Evolutionary conservation across 208 protist genomes (phyloP).

Genomic region (Acanthamoeba lenticulata): DNA sequence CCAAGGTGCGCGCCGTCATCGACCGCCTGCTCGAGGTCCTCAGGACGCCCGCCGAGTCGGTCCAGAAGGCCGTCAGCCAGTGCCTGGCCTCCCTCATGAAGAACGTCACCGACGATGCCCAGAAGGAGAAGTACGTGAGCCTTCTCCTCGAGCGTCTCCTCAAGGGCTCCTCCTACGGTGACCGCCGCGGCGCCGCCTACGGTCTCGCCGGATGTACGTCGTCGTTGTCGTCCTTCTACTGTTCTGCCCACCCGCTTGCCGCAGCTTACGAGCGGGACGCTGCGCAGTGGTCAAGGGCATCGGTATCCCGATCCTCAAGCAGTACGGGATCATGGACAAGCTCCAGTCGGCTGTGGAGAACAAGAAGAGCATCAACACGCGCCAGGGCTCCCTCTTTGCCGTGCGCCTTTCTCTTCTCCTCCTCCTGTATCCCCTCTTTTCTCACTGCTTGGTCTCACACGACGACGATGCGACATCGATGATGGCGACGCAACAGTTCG

Average conservation of each 20-base stretch:
- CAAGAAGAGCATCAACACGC: constrained; percentile 77
- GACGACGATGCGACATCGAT: too few relatives aligned
- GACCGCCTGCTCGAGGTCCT: constrained; percentile 83
- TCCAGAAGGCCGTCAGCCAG: constrained; percentile 85
- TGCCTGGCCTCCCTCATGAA: constrained; percentile 85
- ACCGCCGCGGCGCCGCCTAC: constrained; percentile 88
- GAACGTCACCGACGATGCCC: constrained; percentile 38
- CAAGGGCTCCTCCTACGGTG: constrained; percentile 74
- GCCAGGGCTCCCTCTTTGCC: constrained; percentile 86
- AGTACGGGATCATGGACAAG: constrained; percentile 81
- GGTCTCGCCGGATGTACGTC: constrained; percentile 84
- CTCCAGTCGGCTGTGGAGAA: constrained; percentile 82
- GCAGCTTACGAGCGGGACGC: background rate
- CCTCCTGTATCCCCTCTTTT: background rate
- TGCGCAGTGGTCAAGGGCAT: constrained; percentile 85
- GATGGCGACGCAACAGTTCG: too few relatives aligned
- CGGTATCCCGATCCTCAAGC: constrained; percentile 87
- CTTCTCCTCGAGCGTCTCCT: constrained; percentile 67
- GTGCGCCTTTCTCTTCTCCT: constrained; percentile 71
- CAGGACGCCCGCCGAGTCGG: constrained; percentile 85
- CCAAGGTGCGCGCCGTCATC: constrained; percentile 80
- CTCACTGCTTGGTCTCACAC: background rate
- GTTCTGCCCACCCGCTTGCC: background rate
- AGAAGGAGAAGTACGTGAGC: constrained; percentile 57
- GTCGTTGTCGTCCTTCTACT: background rate